phyloP scores from a whole-genome alignment of 768 basidiomycete genomes.

The Phanerodontia chrysosporium region DNA sequence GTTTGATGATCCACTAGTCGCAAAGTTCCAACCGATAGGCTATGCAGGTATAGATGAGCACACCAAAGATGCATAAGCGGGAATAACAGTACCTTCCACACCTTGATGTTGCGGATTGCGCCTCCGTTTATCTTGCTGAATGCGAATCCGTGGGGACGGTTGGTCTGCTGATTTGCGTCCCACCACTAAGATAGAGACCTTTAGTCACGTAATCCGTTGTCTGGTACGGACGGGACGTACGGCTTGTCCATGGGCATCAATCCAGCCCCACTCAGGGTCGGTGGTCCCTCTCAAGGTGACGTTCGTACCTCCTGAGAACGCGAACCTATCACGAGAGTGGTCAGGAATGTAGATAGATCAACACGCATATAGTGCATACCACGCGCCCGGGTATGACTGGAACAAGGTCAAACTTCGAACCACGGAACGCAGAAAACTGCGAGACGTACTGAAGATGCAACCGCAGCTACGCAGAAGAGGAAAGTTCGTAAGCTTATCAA shows the following conservation, averaged over 20 bases:
- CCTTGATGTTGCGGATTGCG: conserved; percentile 52
- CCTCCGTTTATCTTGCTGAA: conserved; percentile 52
- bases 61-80: not conserved
- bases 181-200: conserved; percentile 46
- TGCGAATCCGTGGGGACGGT: conserved; percentile 51
- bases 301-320: conserved; percentile 51
- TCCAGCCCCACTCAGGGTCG: conserved; percentile 62
- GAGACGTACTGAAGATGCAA: conserved; percentile 38
- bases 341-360: not conserved
- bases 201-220: not conserved
- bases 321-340: conserved; percentile 36
- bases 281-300: conserved; percentile 53
- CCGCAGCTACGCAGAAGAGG: conserved; percentile 18
- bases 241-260: conserved; percentile 53
- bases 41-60: conserved; percentile 14
- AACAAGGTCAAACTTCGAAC: not conserved
- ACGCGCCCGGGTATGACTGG: conserved; percentile 40
- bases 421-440: not conserved
- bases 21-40: conserved; percentile 60
- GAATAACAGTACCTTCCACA: conserved; percentile 17
- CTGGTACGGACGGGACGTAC: conserved; percentile 8
- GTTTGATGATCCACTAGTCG: conserved; percentile 44
- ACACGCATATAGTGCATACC: conserved; percentile 26
- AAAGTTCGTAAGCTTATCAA: not conserved
- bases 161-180: conserved; percentile 46